Percentiles rank a stretch among this genome's conserved stretches.
Conservation (phyloP, 129 eudicot genomes). For the Chrysanthemum seticuspe region DNA sequence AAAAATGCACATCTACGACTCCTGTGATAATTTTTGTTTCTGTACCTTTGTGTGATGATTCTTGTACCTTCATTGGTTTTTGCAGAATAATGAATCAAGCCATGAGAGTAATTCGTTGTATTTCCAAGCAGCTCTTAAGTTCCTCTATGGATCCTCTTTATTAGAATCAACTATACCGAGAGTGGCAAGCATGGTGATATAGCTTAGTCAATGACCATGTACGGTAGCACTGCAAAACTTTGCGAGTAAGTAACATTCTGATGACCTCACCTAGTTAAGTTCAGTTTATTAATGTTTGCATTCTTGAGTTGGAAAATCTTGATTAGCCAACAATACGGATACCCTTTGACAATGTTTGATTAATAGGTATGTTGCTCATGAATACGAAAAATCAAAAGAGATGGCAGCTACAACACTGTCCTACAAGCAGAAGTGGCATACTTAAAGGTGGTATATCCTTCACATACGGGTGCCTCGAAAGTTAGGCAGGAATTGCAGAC, state of each 20-base stretch:
- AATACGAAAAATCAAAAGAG: too few species aligned
- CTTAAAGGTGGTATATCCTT: too few species aligned
- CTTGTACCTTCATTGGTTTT: constrained; percentile 1
- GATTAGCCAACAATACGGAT: too few species aligned
- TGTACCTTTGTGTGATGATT: constrained; percentile 19
- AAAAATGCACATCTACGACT: constrained; percentile 9
- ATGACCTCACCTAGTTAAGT: neutral
- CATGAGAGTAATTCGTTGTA: constrained; percentile 69
- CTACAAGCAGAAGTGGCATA: too few species aligned
- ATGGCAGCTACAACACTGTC: too few species aligned
- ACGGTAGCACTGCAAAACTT: constrained; percentile 89
- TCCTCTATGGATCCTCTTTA: constrained; percentile 86
- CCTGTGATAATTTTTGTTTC: neutral
- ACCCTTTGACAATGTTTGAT: too few species aligned
- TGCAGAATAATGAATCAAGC: constrained; percentile 69
- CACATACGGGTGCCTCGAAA: too few species aligned
- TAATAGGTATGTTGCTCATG: too few species aligned
- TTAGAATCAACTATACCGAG: constrained; percentile 59
- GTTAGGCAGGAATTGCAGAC: too few species aligned
- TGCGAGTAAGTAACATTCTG: constrained; percentile 69
- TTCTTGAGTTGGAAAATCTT: too few species aligned
- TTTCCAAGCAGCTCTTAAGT: constrained; percentile 91
- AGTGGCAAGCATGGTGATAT: constrained; percentile 66
- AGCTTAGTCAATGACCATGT: constrained; percentile 63
- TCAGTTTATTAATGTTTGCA: too few species aligned